Evolutionary conservation across 176 grass and related monocot genomes (phyloP), one percentile per base, ranked within the genome.

Genomic region (Alopecurus myosuroides): DNA sequence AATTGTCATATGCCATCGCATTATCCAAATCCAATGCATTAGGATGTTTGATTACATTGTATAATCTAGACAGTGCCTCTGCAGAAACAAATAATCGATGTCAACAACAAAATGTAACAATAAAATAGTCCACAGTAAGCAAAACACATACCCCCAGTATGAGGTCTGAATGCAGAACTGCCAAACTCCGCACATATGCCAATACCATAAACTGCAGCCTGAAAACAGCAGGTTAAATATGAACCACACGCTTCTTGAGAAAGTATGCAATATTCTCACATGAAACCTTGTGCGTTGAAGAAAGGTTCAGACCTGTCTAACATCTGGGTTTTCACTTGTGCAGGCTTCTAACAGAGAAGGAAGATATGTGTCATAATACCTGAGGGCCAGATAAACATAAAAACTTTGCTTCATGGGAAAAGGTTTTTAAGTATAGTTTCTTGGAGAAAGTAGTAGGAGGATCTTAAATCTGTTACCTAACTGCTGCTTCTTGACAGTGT

Each of bases 1-100:
- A 88, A 90, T 95, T 95, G 50, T 94, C 93, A 74, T 94, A 92
- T 77, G 93, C 90, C 93, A 94, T 94, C 1, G 90, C 90, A 81
- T 94, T 92, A 63, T 94, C 90, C 80, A 87, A 72, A 71, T 92
- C 87, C 75, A 86, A 39, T 6, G 93, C 93, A 92, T 94, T 87
- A 68, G 88, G 87, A 68, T 92, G 90, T 68, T 81, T 83, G 34
- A 94, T 94, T 75, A 94, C 89, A 81, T 86, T 88, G 86, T 88
- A 80, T 89, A 94, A 77, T 70, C 87, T 92, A 45, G 87, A 92
- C 28, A 94, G 82, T 46, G 93, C 88, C 46, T 92, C 93, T 94
- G 69, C 45, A 75, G 18, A 83, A 56, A 56, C 20, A 61, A 82
- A 79, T 78, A 71, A 86, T 78, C 56, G 45, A 55, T 49, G 29